Evolutionary conservation across 2,329 filamentous ascomycete genomes (phyloP).

Genomic region (Fusarium newnesense): DNA sequence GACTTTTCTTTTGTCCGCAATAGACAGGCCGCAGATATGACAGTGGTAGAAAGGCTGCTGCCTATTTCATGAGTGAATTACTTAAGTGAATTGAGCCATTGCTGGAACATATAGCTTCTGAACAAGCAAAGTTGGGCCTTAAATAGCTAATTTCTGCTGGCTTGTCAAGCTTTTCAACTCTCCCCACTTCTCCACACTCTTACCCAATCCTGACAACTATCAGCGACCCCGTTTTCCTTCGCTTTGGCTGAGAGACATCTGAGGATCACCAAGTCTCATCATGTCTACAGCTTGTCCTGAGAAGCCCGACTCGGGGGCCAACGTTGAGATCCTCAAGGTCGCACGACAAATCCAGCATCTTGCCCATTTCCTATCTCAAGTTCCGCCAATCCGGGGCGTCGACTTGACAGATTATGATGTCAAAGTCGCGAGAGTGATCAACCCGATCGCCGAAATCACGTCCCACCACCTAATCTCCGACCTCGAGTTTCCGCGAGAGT

Average conservation of each 20-base stretch:
- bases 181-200: fast-evolving
- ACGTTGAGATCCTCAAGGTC: neutral
- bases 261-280: fast-evolving
- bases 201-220: neutral
- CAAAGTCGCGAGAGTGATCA: neutral
- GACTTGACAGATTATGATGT: neutral
- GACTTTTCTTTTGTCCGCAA: too few species aligned
- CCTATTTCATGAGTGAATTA: neutral
- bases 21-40: neutral
- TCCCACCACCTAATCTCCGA: neutral
- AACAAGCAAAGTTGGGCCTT: neutral
- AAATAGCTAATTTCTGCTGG: neutral
- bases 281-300: neutral
- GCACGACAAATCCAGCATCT: neutral
- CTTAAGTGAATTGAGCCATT: too few species aligned
- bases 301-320: neutral
- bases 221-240: neutral
- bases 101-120: neutral
- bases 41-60: too few species aligned
- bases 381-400: fast-evolving
- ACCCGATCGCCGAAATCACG: neutral
- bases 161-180: too few species aligned
- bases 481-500: neutral
- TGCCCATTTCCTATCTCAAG: fast-evolving
- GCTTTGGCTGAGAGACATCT: neutral